These are phyloP conservation scores for Lumnitzera racemosa DNA, from an alignment of 345 rosid genomes.

Conservation along the genomic window DNA sequence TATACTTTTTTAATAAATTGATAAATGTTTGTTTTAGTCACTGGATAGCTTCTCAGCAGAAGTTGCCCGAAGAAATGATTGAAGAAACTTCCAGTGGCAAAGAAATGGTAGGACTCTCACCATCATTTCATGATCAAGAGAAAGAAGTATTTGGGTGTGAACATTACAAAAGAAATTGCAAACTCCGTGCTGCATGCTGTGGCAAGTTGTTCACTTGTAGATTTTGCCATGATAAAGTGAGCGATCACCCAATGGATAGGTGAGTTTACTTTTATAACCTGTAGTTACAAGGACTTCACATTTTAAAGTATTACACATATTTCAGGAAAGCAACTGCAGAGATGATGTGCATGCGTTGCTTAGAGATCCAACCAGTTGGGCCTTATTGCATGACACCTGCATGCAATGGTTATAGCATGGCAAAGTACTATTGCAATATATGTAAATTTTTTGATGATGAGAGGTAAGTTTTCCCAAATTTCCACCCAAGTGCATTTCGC, in stretches of 20 bases:
- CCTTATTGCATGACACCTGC: slow-evolving; percentile 38
- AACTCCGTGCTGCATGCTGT: slow-evolving; percentile 63
- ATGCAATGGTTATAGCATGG: slow-evolving; percentile 49
- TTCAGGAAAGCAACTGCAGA: slow-evolving; percentile 56
- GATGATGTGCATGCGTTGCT: slow-evolving; percentile 77
- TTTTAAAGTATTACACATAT: not conserved
- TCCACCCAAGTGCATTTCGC: too few species aligned
- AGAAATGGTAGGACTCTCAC: slow-evolving; percentile 29
- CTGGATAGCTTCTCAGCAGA: slow-evolving; percentile 71
- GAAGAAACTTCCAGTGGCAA: slow-evolving; percentile 32
- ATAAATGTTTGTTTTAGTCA: slow-evolving; percentile 30
- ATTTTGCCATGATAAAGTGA: slow-evolving; percentile 69
- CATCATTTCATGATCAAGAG: slow-evolving; percentile 43
- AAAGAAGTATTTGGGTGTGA: slow-evolving; percentile 53
- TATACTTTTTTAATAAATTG: slow-evolving; percentile 4
- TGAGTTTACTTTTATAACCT: slow-evolving; percentile 10
- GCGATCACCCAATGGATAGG: slow-evolving; percentile 72
- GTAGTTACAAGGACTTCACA: not conserved
- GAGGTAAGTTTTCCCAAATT: slow-evolving; percentile 30
- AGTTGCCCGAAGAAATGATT: slow-evolving; percentile 28
- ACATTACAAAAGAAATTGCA: slow-evolving; percentile 66
- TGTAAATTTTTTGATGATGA: slow-evolving; percentile 96
- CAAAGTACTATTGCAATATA: slow-evolving; percentile 67
- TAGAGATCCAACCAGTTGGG: slow-evolving; percentile 47
- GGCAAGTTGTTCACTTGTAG: slow-evolving; percentile 58